These are phyloP conservation scores for Rhizopogon salebrosus DNA, from an alignment of 768 basidiomycete genomes.

Conservation along the genomic window DNA sequence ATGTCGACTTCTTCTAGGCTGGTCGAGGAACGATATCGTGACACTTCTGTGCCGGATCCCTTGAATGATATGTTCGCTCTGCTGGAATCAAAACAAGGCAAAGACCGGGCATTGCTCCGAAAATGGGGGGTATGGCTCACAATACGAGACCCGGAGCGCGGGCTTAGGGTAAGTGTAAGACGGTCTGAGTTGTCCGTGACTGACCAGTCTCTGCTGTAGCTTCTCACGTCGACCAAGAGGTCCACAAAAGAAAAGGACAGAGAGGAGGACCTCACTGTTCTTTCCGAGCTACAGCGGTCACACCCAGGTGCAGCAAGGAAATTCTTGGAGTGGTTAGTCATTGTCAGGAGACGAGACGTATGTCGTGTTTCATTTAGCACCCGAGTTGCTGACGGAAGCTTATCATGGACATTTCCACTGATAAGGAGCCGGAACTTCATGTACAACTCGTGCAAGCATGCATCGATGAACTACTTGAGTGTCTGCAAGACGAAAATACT, in stretches of 20 bases:
- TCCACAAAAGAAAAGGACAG: conserved; percentile 19
- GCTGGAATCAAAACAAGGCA: conserved; percentile 23
- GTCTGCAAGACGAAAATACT: conserved; percentile 44
- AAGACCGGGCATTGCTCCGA: conserved; percentile 57
- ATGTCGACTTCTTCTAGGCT: conserved; percentile 10
- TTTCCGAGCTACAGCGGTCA: conserved; percentile 20
- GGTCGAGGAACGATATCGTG: conserved; percentile 19
- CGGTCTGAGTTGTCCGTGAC: background rate
- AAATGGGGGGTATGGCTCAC: conserved; percentile 82
- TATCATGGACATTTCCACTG: background rate
- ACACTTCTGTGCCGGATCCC: conserved; percentile 20
- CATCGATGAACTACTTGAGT: conserved; percentile 45
- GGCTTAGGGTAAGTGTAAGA: conserved; percentile 51
- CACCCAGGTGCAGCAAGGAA: conserved; percentile 47
- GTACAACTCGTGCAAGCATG: conserved; percentile 55
- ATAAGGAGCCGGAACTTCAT: conserved; percentile 60
- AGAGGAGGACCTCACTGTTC: conserved; percentile 23
- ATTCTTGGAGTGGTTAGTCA: conserved; percentile 78
- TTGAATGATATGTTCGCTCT: conserved; percentile 23
- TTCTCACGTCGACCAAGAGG: conserved; percentile 16
- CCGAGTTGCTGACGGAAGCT: background rate
- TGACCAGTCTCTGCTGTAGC: conserved; percentile 1
- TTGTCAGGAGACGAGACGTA: conserved; percentile 62
- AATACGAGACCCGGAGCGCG: conserved; percentile 60
- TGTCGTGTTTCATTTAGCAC: conserved; percentile 11